Evolutionary conservation across 768 basidiomycete species (phyloP).

Genomic region (Holtermannia corniformis): DNA sequence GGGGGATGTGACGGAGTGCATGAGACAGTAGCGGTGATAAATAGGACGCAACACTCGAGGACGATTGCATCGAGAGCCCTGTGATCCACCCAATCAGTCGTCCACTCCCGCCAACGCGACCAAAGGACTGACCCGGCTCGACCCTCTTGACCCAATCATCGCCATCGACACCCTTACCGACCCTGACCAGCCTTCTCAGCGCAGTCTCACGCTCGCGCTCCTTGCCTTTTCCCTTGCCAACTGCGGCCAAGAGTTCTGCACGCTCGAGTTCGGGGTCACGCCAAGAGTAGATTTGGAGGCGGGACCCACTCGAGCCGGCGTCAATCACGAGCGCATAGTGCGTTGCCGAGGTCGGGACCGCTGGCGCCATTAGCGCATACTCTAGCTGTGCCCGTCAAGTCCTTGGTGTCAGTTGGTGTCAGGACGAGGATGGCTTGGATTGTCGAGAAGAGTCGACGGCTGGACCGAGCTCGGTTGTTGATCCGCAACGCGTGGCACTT

Average conservation of each 20-base stretch:
- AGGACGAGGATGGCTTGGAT: no score
- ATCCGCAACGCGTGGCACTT: no score
- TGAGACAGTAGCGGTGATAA: conserved; percentile 73
- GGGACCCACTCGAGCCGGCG: conserved; percentile 93
- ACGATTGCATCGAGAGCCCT: conserved; percentile 83
- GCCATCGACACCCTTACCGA: conserved; percentile 83
- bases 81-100: background rate
- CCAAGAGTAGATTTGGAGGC: conserved; percentile 97
- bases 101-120: background rate
- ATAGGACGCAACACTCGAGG: conserved; percentile 62
- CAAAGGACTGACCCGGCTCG: conserved; percentile 67
- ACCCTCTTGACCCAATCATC: conserved; percentile 85
- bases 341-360: conserved; percentile 26
- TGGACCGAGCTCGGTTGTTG: no score
- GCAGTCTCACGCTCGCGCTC: conserved; percentile 45
- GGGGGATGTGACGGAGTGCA: conserved; percentile 72
- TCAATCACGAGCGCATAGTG: conserved; percentile 68
- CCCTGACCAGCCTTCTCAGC: conserved; percentile 55
- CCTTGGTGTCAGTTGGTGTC: no score
- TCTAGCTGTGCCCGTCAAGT: no score
- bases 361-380: conserved; percentile 39
- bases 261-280: conserved; percentile 61
- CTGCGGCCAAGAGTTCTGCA: conserved; percentile 46
- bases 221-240: conserved; percentile 44
- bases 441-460: no score